Conservation (phyloP, 2,329 filamentous ascomycete genomes). For the Emmonsiellopsis sp. region DNA sequence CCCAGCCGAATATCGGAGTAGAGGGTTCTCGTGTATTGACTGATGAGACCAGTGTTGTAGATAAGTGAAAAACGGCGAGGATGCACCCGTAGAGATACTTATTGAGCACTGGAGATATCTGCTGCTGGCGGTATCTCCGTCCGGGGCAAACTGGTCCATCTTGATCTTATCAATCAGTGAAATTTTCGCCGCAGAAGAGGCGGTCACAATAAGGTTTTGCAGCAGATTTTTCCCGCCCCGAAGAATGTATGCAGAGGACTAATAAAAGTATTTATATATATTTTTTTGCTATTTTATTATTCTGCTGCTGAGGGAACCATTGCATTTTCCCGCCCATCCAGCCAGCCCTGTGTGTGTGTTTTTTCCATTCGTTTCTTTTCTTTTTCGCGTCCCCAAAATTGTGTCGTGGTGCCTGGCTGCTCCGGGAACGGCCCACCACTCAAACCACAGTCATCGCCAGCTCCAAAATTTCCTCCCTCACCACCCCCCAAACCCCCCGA, state of each 20-base stretch:
- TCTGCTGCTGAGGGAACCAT: neutral
- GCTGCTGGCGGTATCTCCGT: neutral
- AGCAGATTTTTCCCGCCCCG: neutral
- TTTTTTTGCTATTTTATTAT: neutral
- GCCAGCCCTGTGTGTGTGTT: neutral
- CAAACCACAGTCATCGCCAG: neutral
- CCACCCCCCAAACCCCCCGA: neutral
- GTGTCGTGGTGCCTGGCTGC: neutral
- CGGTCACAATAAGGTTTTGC: no score
- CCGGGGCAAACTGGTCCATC: neutral
- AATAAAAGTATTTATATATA: neutral
- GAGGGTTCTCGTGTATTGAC: no score
- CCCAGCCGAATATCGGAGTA: no score
- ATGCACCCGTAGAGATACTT: no score
- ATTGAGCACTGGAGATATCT: neutral
- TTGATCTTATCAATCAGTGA: slow-evolving; percentile 2
- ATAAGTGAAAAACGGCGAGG: no score
- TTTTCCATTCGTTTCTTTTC: neutral
- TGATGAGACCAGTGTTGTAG: no score
- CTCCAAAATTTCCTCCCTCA: neutral
- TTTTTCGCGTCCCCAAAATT: no score
- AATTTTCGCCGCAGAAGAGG: neutral
- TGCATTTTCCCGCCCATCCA: neutral
- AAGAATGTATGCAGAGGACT: neutral
- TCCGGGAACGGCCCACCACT: neutral